phyloP scores from a whole-genome alignment of 2,329 filamentous ascomycete species.

The Fusarium irregulare region DNA sequence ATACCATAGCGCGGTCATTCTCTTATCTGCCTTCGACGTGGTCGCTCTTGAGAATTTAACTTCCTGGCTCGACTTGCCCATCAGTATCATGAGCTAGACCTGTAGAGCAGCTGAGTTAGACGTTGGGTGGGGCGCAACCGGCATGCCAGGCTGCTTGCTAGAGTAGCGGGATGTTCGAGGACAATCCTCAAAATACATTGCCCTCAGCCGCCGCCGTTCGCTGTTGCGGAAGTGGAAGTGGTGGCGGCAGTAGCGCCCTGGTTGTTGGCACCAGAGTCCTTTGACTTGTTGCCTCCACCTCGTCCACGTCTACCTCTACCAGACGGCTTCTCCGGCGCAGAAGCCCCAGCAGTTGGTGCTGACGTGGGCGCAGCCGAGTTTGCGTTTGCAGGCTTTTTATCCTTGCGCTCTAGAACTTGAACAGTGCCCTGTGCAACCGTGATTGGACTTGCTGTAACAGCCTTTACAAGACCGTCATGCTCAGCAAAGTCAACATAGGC shows the following conservation, averaged over 20 bases:
- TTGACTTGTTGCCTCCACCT: conserved; percentile 48
- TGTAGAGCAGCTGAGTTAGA: conserved; percentile 5
- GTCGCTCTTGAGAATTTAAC: not conserved
- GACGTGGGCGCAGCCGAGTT: conserved; percentile 29
- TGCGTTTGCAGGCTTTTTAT: conserved; percentile 57
- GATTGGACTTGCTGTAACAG: conserved; percentile 83
- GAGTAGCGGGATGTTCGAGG: conserved; percentile 28
- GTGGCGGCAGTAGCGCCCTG: conserved; percentile 5
- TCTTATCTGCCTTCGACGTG: conserved; percentile 12
- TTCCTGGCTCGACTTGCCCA: conserved; percentile 16
- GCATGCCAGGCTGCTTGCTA: conserved; percentile 20
- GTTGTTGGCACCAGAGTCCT: conserved; percentile 34
- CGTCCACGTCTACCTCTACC: conserved; percentile 50
- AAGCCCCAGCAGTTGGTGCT: conserved; percentile 27
- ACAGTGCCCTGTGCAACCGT: conserved; percentile 86
- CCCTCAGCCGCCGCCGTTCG: conserved; percentile 39
- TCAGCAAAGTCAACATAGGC: conserved; percentile 91
- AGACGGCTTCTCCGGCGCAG: conserved; percentile 47
- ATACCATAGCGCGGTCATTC: conserved; percentile 1
- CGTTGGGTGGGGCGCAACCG: conserved; percentile 16
- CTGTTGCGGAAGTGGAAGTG: conserved; percentile 2
- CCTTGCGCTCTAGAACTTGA: conserved; percentile 85
- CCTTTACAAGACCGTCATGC: conserved; percentile 77
- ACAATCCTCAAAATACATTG: conserved; percentile 6
- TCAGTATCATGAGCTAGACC: conserved; percentile 19